Conservation (phyloP, 371 early-diverging fungal species). For the Mortierella sp. region DNA sequence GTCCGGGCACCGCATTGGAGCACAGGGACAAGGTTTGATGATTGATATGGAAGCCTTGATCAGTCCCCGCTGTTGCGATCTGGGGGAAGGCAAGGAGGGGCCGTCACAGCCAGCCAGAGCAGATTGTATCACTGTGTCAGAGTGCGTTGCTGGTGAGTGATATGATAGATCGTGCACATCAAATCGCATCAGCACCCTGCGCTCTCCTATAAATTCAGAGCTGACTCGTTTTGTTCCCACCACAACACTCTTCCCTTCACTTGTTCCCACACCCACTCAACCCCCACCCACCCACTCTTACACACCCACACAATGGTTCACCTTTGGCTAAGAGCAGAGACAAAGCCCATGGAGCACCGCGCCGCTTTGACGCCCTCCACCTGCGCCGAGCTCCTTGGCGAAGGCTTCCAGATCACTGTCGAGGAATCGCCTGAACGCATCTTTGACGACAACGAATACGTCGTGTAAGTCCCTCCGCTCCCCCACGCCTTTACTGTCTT, state of each 20-base stretch:
- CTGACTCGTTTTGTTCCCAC: neutral
- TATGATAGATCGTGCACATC: neutral
- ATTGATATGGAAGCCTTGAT: no score
- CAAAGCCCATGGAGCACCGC: slow-evolving; percentile 96
- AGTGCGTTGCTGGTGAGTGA: neutral
- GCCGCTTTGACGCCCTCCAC: slow-evolving; percentile 92
- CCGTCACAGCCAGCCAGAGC: neutral
- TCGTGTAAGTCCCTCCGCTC: slow-evolving; percentile 60
- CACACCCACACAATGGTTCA: slow-evolving; percentile 62
- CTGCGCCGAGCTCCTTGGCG: slow-evolving; percentile 78
- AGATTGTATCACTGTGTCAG: neutral
- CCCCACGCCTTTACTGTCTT: neutral
- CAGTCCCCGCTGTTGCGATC: no score
- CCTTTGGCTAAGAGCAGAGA: slow-evolving; percentile 97
- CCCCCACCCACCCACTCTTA: slow-evolving; percentile 2
- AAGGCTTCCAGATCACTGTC: slow-evolving; percentile 90
- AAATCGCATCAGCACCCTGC: neutral
- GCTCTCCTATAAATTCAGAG: neutral
- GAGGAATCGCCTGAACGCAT: slow-evolving; percentile 86
- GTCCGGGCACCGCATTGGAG: no score
- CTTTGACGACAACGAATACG: slow-evolving; percentile 92
- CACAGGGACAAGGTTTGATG: no score
- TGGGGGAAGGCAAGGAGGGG: neutral
- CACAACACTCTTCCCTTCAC: neutral
- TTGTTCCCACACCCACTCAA: neutral